Percentiles rank a stretch among this genome's conserved stretches.
Evolutionary conservation across 352 stramenopile species (phyloP).

Genomic region (Globisporangium solare): DNA sequence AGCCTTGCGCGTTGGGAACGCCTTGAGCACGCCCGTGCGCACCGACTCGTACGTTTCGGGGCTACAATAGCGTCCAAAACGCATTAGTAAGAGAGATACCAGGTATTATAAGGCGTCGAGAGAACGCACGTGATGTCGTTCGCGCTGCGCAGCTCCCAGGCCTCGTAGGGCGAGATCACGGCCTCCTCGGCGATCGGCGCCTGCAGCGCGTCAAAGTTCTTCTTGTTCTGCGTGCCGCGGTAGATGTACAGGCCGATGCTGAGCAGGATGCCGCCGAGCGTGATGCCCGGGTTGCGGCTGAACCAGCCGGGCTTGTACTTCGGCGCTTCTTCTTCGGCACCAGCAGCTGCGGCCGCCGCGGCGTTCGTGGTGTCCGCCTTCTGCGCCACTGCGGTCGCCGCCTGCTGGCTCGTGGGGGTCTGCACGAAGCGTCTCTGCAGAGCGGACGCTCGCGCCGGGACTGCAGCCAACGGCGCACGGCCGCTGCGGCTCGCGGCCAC

Average conservation of each 20-base stretch:
- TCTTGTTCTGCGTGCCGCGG: slow-evolving; percentile 64
- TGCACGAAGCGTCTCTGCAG: slow-evolving; percentile 13
- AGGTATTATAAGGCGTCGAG: not conserved
- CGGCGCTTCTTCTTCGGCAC: slow-evolving; percentile 34
- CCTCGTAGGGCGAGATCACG: slow-evolving; percentile 82
- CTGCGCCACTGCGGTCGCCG: not conserved
- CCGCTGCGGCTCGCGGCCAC: slow-evolving; percentile 1
- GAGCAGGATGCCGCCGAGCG: slow-evolving; percentile 62
- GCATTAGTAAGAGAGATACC: not conserved
- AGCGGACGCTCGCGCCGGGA: not conserved
- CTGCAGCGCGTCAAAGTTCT: slow-evolving; percentile 75
- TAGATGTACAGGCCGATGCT: slow-evolving; percentile 73
- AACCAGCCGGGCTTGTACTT: slow-evolving; percentile 86
- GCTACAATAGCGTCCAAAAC: slow-evolving; percentile 15
- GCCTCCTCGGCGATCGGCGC: slow-evolving; percentile 63
- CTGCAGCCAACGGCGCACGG: not conserved
- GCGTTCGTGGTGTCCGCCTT: slow-evolving; percentile 3
- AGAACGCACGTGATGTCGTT: slow-evolving; percentile 72
- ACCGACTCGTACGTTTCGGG: slow-evolving; percentile 49
- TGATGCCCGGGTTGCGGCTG: slow-evolving; percentile 79
- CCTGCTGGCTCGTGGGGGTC: not conserved
- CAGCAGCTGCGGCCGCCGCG: not conserved
- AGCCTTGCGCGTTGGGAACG: slow-evolving; percentile 63
- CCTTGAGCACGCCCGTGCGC: slow-evolving; percentile 34
- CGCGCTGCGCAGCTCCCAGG: slow-evolving; percentile 74